Evolutionary conservation across 257 asterid genomes (phyloP), one percentile per base, ranked within the genome.

Genomic region (Datura wrightii): DNA sequence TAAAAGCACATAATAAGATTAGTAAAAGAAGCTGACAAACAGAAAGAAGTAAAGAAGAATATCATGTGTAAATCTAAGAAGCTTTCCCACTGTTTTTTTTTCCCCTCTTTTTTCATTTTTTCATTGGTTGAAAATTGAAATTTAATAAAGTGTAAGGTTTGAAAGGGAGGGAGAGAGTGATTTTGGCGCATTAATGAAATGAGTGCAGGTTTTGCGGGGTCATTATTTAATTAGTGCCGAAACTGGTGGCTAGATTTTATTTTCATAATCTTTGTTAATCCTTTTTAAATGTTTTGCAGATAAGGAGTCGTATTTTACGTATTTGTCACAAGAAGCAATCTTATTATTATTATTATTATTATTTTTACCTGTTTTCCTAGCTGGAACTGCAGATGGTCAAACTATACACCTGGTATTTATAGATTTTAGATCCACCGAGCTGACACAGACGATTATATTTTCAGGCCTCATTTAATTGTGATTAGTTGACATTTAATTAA

Each of bases 1-100:
- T 39, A 37, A 79, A 81, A 46, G 74, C 71, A 81, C 42, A 78
- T 50, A 67, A n/a, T 50, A 24, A 24, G 31, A 24, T 24, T 24
- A 31, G 63, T 76, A 76, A 76, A 76, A 31, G 78, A 60, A 10
- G 58, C 44, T 41, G 84, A 81, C 78, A 41, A 62, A 41, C 78
- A 81, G 78, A 65, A 81, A 81, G 48, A 46, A 24, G 60, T 16
- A 69, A 16, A 81, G 19, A 62, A 24, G 83, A 56, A 39, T 80
- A 80, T 80, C 71, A 80, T 80, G 72, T 59, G 74, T 42, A 56
- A 80, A 80, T 80, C 72, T 24, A 81, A 56, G 71, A 41, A 42
- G 7, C 74, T 44, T 81, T 78, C 15, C 48, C 63, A 52, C 15
- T 50, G 4, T 16, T 76, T 5, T 76, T 60, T 4, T 19, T 60